phyloP scores from a whole-genome alignment of 495 filamentous ascomycete species.

The Penicillium coprophilum region DNA sequence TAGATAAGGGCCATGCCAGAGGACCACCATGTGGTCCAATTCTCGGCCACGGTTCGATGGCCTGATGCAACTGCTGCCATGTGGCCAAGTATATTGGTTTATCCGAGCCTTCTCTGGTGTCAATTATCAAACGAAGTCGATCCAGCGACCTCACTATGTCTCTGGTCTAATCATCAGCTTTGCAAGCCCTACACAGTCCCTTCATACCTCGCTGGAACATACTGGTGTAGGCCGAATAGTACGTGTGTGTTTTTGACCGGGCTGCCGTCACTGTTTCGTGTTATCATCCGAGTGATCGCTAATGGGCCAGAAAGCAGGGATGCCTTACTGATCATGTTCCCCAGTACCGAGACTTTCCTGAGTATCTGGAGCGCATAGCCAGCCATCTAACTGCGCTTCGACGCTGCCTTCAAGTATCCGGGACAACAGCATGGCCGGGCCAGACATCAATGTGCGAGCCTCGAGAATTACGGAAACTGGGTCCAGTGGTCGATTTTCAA shows the following conservation, averaged over 20 bases:
- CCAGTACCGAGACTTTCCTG: slow-evolving; percentile 23
- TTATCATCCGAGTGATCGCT: not conserved
- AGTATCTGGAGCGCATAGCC: slow-evolving; percentile 22
- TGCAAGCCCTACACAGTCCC: not conserved
- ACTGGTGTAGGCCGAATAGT: slow-evolving; percentile 26
- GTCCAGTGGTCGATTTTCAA: slow-evolving; percentile 27
- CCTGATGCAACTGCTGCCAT: slow-evolving; percentile 33
- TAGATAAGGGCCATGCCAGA: slow-evolving; percentile 39
- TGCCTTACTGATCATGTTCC: slow-evolving; percentile 16
- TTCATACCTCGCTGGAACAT: slow-evolving; percentile 1
- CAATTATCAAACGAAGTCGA: slow-evolving; percentile 21
- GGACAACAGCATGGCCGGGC: slow-evolving; percentile 36
- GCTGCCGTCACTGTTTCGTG: slow-evolving; percentile 2
- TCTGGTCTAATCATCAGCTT: slow-evolving; percentile 8
- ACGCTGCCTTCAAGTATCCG: slow-evolving; percentile 27
- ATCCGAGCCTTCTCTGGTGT: slow-evolving; percentile 15
- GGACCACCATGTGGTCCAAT: slow-evolving; percentile 34
- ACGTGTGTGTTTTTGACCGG: slow-evolving; percentile 7
- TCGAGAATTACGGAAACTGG: slow-evolving; percentile 35
- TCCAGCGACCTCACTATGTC: slow-evolving; percentile 28
- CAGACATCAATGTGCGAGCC: slow-evolving; percentile 36
- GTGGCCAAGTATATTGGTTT: slow-evolving; percentile 22
- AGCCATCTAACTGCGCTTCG: slow-evolving; percentile 28
- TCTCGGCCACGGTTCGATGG: slow-evolving; percentile 37
- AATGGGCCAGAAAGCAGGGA: not conserved